Evolutionary conservation across 2,329 filamentous ascomycete genomes (phyloP).

Genomic region (Cylindrodendrum hubeiense): DNA sequence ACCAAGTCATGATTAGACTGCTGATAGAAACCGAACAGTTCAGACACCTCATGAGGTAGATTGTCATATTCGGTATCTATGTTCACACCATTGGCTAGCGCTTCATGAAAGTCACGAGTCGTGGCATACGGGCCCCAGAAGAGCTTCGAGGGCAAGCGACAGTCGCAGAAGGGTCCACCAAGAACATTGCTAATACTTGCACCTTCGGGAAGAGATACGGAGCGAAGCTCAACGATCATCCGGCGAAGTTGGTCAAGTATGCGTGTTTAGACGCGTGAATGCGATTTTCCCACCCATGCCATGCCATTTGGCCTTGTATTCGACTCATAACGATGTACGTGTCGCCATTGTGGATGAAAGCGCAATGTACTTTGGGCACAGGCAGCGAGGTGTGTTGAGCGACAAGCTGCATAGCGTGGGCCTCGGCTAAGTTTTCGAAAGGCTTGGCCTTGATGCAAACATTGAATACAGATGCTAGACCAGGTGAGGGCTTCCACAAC

Average conservation of each 20-base stretch:
- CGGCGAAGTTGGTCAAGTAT: neutral
- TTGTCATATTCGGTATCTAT: no score
- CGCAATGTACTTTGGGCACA: constrained; percentile 20
- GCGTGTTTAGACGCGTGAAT: constrained; percentile 1
- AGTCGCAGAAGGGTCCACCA: neutral
- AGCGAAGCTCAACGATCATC: neutral
- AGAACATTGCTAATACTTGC: neutral
- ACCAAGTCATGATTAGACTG: no score
- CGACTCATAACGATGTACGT: constrained; percentile 15
- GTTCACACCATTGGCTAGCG: no score
- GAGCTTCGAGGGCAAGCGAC: no score
- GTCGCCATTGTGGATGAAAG: neutral
- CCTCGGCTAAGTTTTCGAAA: neutral
- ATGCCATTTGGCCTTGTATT: neutral
- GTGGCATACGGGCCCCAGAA: no score
- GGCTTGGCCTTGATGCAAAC: no score
- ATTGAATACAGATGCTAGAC: no score
- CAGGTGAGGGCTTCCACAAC: no score
- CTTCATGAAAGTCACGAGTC: no score
- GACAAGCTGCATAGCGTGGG: constrained; percentile 23
- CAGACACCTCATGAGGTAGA: no score
- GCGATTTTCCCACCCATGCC: neutral
- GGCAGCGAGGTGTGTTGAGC: constrained; percentile 27
- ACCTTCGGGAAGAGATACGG: neutral
- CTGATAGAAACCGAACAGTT: no score